Evolutionary conservation across 192 early-diverging fungal species (phyloP), one percentile per base, ranked within the genome.

Genomic region (Jimgerdemannia lactiflua): DNA sequence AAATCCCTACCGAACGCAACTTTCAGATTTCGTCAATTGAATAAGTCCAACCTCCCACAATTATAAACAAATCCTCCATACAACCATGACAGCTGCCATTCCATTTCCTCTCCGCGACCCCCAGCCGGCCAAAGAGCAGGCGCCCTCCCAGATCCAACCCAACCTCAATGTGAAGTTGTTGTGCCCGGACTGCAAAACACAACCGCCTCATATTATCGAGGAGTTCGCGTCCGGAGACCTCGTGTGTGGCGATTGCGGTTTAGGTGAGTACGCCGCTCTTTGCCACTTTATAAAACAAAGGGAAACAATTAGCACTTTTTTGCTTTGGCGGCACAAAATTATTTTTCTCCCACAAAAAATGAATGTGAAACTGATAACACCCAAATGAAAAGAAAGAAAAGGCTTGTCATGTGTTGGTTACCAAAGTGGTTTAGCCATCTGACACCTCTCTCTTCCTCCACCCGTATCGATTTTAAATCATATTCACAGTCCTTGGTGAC

Each of bases 161-260:
- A 89, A 91, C 78, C 79, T 92, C 68, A 89, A 87, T 76, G 80
- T 88, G 67, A 77, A 71, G 42, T 75, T 93, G 19, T 82, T 90
- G 3, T 97, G 95, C 83, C 83, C 86, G 49, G 89, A 95, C 81
- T 99, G 96, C 80, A 88, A 89, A 72, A 81, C 91, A 59, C 83
- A 86, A 20, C 84, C 91, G 29, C 95, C 94, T 29, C 94, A 95
- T 70, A 90, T 99, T 72, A 86, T 98, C 41, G 96, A 98, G 81
- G 94, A 97, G 78, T 97, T 98, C 80, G 85, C 91, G 0, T 89
- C 89, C 59, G 96, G 94, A 4, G 97, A 98, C 77, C 75, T 96
- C 43, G 87, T 99, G 39, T 99, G 97, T 84, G 94, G 92, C 18
- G 91, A 93, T 81, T 99, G 97, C 82, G 96, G 95, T 17, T 76